Evolutionary conservation across 495 filamentous ascomycete genomes (phyloP).

Genomic region (Aspergillus asperescens): DNA sequence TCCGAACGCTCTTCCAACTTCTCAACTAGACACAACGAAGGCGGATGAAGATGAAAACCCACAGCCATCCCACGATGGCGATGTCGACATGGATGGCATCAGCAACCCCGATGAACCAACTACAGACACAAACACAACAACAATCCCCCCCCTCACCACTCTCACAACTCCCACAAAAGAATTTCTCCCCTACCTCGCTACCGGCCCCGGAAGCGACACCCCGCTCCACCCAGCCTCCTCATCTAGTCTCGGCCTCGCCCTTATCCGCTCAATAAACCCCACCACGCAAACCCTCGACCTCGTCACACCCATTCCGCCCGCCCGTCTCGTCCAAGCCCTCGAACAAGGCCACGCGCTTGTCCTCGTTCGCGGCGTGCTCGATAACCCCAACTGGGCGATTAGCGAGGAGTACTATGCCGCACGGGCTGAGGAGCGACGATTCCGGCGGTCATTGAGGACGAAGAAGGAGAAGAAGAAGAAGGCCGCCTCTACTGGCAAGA

Average conservation of each 20-base stretch:
- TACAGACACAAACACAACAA: not conserved
- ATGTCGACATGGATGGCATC: slow-evolving; percentile 27
- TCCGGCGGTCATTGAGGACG: slow-evolving; percentile 22
- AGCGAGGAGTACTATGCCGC: slow-evolving; percentile 43
- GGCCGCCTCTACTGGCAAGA: not conserved
- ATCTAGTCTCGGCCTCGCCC: slow-evolving; percentile 47
- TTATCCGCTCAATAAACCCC: slow-evolving; percentile 45
- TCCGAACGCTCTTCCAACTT: slow-evolving; percentile 27
- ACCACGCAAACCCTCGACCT: slow-evolving; percentile 38
- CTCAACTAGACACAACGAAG: not conserved
- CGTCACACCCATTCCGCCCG: slow-evolving; percentile 42
- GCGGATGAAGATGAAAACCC: slow-evolving; percentile 9
- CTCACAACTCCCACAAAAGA: slow-evolving; percentile 32
- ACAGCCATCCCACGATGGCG: slow-evolving; percentile 11
- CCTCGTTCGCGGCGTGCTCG: slow-evolving; percentile 49
- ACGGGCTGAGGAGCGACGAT: slow-evolving; percentile 33
- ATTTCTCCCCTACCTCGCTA: slow-evolving; percentile 40
- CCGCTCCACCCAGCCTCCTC: slow-evolving; percentile 41
- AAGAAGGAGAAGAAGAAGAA: slow-evolving; percentile 27
- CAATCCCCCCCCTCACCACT: slow-evolving; percentile 12
- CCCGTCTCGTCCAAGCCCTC: slow-evolving; percentile 27
- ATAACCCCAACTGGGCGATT: slow-evolving; percentile 49
- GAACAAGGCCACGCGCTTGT: slow-evolving; percentile 38
- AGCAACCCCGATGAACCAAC: not conserved
- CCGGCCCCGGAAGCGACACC: slow-evolving; percentile 31